Evolutionary conservation across 768 basidiomycete species (phyloP).

Genomic region (Mycena olivaceomarginata): DNA sequence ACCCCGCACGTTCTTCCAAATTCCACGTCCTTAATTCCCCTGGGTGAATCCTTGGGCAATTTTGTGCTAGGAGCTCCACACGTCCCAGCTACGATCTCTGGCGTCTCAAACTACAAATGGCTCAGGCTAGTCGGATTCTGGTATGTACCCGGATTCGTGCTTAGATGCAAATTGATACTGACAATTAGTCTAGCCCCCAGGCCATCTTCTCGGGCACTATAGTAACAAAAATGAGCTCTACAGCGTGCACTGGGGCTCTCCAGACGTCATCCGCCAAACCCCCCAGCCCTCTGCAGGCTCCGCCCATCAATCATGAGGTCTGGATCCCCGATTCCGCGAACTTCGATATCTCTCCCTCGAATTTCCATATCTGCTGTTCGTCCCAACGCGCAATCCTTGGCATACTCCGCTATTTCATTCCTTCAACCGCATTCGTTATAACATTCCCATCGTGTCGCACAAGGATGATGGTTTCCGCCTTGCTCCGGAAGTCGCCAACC

Average conservation of each 20-base stretch:
- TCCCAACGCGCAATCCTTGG: conserved; percentile 1
- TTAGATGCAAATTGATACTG: not conserved
- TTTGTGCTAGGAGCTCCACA: not conserved
- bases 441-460: not conserved
- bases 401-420: not conserved
- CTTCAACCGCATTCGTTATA: not conserved
- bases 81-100: too few relatives aligned
- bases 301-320: not conserved
- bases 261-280: not conserved
- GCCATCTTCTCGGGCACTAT: conserved; percentile 16
- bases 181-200: not conserved
- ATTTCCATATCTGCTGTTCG: conserved; percentile 8
- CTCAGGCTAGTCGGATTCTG: not conserved
- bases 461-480: not conserved
- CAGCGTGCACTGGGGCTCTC: conserved; percentile 6
- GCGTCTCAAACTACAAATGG: not conserved
- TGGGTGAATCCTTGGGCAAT: too few relatives aligned
- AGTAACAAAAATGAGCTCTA: not conserved
- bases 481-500: not conserved
- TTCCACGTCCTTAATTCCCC: too few relatives aligned
- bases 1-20: too few relatives aligned
- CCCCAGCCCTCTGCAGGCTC: conserved; percentile 2
- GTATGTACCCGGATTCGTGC: not conserved
- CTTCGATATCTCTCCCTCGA: not conserved
- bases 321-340: not conserved